phyloP scores from a whole-genome alignment of 2,329 filamentous ascomycete species.

The Salinomyces thailandicus region DNA sequence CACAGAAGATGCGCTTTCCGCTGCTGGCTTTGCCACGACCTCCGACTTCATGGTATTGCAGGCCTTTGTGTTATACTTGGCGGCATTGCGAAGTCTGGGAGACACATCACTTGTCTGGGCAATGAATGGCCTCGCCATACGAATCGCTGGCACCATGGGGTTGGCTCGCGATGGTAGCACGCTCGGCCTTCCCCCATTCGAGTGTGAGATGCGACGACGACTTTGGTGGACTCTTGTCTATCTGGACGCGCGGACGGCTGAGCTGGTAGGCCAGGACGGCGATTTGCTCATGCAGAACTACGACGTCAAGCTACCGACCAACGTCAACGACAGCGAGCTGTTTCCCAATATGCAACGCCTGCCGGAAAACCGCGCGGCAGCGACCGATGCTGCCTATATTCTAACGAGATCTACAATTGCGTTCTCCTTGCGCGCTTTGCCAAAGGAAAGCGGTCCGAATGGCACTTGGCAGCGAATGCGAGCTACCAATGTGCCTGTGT shows the following conservation, averaged over 20 bases:
- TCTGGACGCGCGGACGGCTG: slow-evolving; percentile 58
- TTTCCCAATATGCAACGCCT: slow-evolving; percentile 33
- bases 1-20: slow-evolving; percentile 17
- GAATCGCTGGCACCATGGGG: slow-evolving; percentile 35
- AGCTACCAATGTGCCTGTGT: slow-evolving; percentile 12
- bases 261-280: slow-evolving; percentile 37
- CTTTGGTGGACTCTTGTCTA: slow-evolving; percentile 41
- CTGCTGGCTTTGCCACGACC: slow-evolving; percentile 20
- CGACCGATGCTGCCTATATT: slow-evolving; percentile 25
- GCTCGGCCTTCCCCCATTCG: slow-evolving; percentile 23
- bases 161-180: slow-evolving; percentile 20
- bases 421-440: slow-evolving; percentile 11
- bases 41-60: slow-evolving; percentile 20
- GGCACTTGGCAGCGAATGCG: slow-evolving; percentile 16
- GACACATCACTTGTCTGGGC: slow-evolving; percentile 18
- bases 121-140: slow-evolving; percentile 28
- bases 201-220: slow-evolving; percentile 25
- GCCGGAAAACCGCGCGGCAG: slow-evolving; percentile 13
- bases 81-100: slow-evolving; percentile 14
- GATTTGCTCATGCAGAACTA: slow-evolving; percentile 18
- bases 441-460: slow-evolving; percentile 13
- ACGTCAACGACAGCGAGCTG: slow-evolving; percentile 44
- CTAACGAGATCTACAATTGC: slow-evolving; percentile 13
- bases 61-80: slow-evolving; percentile 22
- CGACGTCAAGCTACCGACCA: slow-evolving; percentile 32